Percentiles rank a stretch among this genome's conserved stretches.
Evolutionary conservation across 768 basidiomycete species (phyloP).

Genomic region (Mycena polygramma): DNA sequence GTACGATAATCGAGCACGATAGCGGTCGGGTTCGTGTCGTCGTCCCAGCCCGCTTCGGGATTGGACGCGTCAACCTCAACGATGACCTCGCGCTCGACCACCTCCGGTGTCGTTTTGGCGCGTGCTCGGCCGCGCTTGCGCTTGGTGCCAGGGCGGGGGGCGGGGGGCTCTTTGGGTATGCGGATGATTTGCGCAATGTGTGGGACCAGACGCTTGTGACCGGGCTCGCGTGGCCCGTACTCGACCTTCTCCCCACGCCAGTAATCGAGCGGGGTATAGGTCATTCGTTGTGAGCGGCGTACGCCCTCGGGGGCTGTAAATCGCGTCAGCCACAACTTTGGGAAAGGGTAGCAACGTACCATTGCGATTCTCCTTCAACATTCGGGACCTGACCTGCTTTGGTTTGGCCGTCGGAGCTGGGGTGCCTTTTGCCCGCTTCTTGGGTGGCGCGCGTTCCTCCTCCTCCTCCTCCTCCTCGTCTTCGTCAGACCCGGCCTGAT

Average conservation of each 20-base stretch:
- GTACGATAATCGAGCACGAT: conserved; percentile 78
- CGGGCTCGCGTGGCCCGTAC: conserved; percentile 67
- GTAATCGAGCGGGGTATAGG: conserved; percentile 83
- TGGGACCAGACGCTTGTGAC: conserved; percentile 67
- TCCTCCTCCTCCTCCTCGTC: conserved; percentile 26
- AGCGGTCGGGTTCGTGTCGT: conserved; percentile 76
- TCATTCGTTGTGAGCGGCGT: conserved; percentile 78
- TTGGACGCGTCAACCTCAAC: conserved; percentile 49
- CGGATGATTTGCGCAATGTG: conserved; percentile 78
- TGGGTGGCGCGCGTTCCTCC: conserved; percentile 21
- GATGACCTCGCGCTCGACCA: conserved; percentile 50
- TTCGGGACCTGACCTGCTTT: conserved; percentile 17
- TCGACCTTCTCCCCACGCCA: conserved; percentile 94
- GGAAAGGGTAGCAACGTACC: conserved; percentile 40
- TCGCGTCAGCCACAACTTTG: conserved; percentile 5
- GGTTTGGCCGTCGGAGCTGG: conserved; percentile 10
- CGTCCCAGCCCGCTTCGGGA: conserved; percentile 90
- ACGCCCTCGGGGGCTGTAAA: conserved; percentile 60
- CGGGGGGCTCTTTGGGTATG: conserved; percentile 54
- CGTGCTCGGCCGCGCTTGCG: conserved; percentile 44
- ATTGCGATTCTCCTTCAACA: conserved; percentile 56
- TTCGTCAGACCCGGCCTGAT: conserved; percentile 26
- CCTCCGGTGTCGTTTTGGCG: not conserved
- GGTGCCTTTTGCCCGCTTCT: conserved; percentile 12
- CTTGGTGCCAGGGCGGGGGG: conserved; percentile 37